Conservation (phyloP, 2,329 filamentous ascomycete species). For the Xylariomycetidae sp. region DNA sequence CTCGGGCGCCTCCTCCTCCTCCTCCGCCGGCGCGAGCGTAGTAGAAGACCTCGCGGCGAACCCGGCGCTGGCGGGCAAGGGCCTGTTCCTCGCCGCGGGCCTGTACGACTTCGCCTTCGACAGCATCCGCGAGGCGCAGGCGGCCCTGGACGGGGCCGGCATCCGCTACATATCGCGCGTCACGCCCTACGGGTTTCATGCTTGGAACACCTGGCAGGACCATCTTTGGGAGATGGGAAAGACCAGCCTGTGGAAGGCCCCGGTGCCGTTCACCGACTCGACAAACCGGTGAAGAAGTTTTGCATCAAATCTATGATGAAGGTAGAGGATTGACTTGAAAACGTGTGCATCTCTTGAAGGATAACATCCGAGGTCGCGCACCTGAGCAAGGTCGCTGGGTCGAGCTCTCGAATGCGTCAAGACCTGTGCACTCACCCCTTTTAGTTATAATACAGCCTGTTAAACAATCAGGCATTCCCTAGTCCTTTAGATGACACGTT, state of each 20-base stretch:
- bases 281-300: too few species aligned
- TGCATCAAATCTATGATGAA: too few species aligned
- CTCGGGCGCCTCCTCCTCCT: constrained; percentile 16
- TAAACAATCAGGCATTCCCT: too few species aligned
- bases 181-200: constrained; percentile 21
- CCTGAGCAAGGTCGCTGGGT: too few species aligned
- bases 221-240: constrained; percentile 23
- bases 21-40: too few species aligned
- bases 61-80: constrained; percentile 14
- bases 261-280: constrained; percentile 13
- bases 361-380: too few species aligned
- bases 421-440: too few species aligned
- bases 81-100: constrained; percentile 21
- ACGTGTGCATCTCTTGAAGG: too few species aligned
- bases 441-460: too few species aligned
- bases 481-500: too few species aligned
- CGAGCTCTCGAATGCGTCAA: too few species aligned
- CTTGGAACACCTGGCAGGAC: constrained; percentile 26
- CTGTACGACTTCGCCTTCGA: constrained; percentile 23
- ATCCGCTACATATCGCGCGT: constrained; percentile 16
- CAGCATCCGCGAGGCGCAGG: constrained; percentile 15
- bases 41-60: constrained; percentile 15
- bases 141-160: constrained; percentile 13
- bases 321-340: too few species aligned
- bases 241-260: constrained; percentile 24